Base-by-base conservation (phyloP, 805 yeast species). In the Candida nitratophila region DNA sequence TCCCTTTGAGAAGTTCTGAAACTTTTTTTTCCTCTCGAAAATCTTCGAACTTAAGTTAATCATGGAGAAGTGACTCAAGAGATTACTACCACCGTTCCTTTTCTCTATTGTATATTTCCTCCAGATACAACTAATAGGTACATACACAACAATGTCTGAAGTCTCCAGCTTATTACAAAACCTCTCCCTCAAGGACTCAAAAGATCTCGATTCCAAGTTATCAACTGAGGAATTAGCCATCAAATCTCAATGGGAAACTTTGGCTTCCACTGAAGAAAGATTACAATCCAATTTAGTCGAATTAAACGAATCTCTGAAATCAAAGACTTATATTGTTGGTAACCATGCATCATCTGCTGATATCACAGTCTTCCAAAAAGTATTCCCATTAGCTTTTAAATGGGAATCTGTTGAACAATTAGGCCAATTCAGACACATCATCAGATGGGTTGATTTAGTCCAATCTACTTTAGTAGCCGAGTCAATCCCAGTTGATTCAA, bases 401-500 rank as follows among this genome's bases (percentile, higher is more conserved):
- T 77, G 86, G 76, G 65, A 74, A 21, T 60, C 77, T 11, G 54
- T 61, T 38, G 80, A 76, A 31, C 77, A 81, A 35, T 66, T 81
- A 51, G 79, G 82, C 40, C 65, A 73, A 40, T 70, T 71, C 63
- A 85, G 97, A 75, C 97, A 91, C 65, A 72, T 91, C 47, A 67
- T 88, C 48, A 84, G 99, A 75, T 93, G 98, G 98, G 77, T 79
- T 21, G 97, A 90, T 56, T 76, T 86, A 54, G 67, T 93, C 47
- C 98, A 93, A 69, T 77, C 81, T 57, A 68, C 81, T 30, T 47
- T 57, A 40, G 63, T 79, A 50, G 71, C 75, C 40, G 56, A 56
- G 15, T 72, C 72, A 15, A 76, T 82, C 30, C 73, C 77, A 42
- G 74, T 66, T 47, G 72, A 63, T n/a, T 75, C 77, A 41, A 71